Evolutionary conservation across 768 basidiomycete species (phyloP), one percentile per base, ranked within the genome.

Genomic region (Suillus hirtellus): DNA sequence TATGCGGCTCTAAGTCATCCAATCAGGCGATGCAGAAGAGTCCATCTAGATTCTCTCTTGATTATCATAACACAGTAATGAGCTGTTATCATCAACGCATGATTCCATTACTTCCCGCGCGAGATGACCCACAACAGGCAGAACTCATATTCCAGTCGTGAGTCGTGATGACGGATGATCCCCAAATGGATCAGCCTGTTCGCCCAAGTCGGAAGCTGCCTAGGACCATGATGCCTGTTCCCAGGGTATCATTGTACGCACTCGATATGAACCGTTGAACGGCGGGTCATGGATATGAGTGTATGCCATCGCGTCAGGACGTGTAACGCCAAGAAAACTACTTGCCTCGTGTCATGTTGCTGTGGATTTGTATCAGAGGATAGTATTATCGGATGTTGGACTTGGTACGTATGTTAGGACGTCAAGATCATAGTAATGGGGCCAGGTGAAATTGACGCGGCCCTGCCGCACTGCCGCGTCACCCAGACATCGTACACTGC

Each of bases 1-100:
- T 40, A 35, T 21, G 52, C 31, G 24, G 19, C 24, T 56, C 49
- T 55, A 61, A 58, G 24, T 27, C 19, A 24, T 40, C 14, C 5
- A 8, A 61, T 21, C 31, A 61, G 60, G 50, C 24, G 11, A 38
- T 31, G 31, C 31, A 61, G 12, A 61, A 61, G 15, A 37, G 60
- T 4, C 60, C 60, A 19, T 59, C 60, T 24, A 24, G 24, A 24
- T 2, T 24, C 24, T 24, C 24, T 35, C n/a, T 59, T 37, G 60
- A 59, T 40, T 61, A 61, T 40, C 42, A 59, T 54, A 19, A 9
- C 56, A 56, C 60, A 42, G 54, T 61, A 14, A 61, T 27, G 19
- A 15, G 37, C 19, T 9, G 17, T 55, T 61, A 31, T 35, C 12
- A 59, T 24, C 8, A 27, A 27, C 59, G 38, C 11, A 37, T 56